Percentiles rank a stretch among this genome's conserved stretches.
Conservation (phyloP, 139 green algal genomes). For the Asterochloris erici region DNA sequence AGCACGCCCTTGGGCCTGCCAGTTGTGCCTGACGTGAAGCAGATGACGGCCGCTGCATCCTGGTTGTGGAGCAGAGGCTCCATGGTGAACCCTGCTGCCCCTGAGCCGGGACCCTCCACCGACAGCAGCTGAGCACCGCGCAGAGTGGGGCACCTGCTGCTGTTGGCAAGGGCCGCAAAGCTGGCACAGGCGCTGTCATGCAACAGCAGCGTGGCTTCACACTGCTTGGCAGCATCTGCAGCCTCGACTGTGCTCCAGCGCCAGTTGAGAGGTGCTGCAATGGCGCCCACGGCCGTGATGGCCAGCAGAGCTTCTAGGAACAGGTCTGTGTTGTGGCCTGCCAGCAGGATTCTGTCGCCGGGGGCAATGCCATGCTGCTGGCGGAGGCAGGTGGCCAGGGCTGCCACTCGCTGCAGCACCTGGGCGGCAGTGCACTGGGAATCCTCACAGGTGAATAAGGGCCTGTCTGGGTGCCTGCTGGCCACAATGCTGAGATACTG, state of each 20-base stretch:
- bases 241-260: constrained; percentile 57
- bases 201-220: neutral
- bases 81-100: neutral
- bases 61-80: neutral
- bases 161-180: neutral
- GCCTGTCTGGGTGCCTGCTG: neutral
- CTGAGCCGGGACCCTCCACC: neutral
- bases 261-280: constrained; percentile 70
- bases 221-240: constrained; percentile 28
- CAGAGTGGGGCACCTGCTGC: neutral
- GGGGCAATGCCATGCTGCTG: constrained; percentile 3
- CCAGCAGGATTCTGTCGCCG: constrained; percentile 44
- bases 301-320: constrained; percentile 59
- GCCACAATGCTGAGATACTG: constrained; percentile 20
- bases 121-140: constrained; percentile 2
- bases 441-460: constrained; percentile 24
- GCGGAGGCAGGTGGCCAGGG: constrained; percentile 33
- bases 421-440: constrained; percentile 16
- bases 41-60: neutral
- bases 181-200: neutral
- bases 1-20: constrained; percentile 18
- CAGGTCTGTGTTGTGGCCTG: constrained; percentile 31
- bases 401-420: constrained; percentile 27
- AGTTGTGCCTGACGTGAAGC: constrained; percentile 64
- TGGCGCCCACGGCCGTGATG: constrained; percentile 43